Percentiles rank a stretch among this genome's conserved stretches.
Conservation (phyloP, 2,329 filamentous ascomycete genomes). For the Triangularia verruculosa region DNA sequence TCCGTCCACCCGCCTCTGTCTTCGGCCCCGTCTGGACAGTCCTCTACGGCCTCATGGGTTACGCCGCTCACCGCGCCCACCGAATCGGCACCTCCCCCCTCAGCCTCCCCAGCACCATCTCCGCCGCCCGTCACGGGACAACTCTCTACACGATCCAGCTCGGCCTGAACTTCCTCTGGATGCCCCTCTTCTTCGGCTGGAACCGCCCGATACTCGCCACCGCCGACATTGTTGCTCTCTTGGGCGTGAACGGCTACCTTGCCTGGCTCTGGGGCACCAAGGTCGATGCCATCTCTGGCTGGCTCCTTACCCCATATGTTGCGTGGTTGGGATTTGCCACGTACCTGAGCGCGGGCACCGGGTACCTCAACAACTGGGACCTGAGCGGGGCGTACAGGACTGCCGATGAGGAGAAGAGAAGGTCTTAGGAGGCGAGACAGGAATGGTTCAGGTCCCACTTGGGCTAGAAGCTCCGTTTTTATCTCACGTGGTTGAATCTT, state of each 20-base stretch:
- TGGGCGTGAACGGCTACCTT: constrained; percentile 70
- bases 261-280: constrained; percentile 68
- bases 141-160: constrained; percentile 85
- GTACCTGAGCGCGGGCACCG: constrained; percentile 71
- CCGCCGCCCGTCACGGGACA: constrained; percentile 63
- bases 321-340: constrained; percentile 85
- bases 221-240: constrained; percentile 69
- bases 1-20: constrained; percentile 57
- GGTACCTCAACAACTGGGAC: constrained; percentile 68
- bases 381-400: constrained; percentile 37
- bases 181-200: constrained; percentile 85
- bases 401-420: constrained; percentile 7
- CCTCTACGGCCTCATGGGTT: constrained; percentile 80
- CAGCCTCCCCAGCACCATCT: constrained; percentile 46
- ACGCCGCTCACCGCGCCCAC: constrained; percentile 77
- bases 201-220: constrained; percentile 72
- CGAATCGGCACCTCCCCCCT: constrained; percentile 58
- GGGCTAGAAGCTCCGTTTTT: too few relatives aligned
- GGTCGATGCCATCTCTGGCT: constrained; percentile 70
- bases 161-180: constrained; percentile 82
- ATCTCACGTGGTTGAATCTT: neutral
- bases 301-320: constrained; percentile 75
- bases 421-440: neutral
- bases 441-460: too few relatives aligned
- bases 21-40: constrained; percentile 66